Conservation (phyloP, 192 early-diverging fungal genomes). For the Coemansia reversa region DNA sequence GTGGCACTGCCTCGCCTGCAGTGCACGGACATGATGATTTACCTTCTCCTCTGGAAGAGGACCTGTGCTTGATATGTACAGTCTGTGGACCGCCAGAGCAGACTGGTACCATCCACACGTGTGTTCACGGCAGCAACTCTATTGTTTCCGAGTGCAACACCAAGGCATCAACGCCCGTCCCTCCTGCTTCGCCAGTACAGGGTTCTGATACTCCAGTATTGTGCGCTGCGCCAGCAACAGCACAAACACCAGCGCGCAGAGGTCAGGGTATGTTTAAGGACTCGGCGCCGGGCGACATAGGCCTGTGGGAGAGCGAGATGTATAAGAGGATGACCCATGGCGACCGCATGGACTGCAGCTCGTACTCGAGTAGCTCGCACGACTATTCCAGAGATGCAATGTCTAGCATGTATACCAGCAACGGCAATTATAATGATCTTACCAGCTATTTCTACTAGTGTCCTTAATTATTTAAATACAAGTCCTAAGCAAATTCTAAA, state of each 20-base stretch:
- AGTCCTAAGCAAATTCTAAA: too few species aligned
- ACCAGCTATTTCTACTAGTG: slow-evolving; percentile 34
- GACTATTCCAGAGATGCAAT: slow-evolving; percentile 15
- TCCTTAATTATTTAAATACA: too few species aligned
- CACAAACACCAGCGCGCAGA: background rate
- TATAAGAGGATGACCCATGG: slow-evolving; percentile 22
- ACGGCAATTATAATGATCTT: slow-evolving; percentile 22
- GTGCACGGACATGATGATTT: too few species aligned
- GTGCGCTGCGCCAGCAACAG: background rate
- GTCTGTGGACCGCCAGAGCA: background rate
- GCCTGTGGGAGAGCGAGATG: slow-evolving; percentile 46
- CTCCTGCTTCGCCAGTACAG: background rate
- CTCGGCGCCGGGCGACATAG: slow-evolving; percentile 22
- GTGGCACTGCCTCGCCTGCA: too few species aligned
- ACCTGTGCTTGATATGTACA: background rate
- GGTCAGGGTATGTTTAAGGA: slow-evolving; percentile 27
- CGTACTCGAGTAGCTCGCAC: slow-evolving; percentile 23
- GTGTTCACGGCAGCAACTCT: slow-evolving; percentile 8
- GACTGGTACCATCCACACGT: background rate
- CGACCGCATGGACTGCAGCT: slow-evolving; percentile 29
- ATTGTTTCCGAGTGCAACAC: slow-evolving; percentile 28
- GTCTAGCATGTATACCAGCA: slow-evolving; percentile 25
- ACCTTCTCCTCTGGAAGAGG: background rate
- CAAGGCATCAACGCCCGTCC: slow-evolving; percentile 8
- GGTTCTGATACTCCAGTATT: background rate